A percentile compares a stretch with the other conserved stretches of the same genome.
Evolutionary conservation across 2,329 filamentous ascomycete genomes (phyloP).

Genomic region (Aspergillus versicolor): DNA sequence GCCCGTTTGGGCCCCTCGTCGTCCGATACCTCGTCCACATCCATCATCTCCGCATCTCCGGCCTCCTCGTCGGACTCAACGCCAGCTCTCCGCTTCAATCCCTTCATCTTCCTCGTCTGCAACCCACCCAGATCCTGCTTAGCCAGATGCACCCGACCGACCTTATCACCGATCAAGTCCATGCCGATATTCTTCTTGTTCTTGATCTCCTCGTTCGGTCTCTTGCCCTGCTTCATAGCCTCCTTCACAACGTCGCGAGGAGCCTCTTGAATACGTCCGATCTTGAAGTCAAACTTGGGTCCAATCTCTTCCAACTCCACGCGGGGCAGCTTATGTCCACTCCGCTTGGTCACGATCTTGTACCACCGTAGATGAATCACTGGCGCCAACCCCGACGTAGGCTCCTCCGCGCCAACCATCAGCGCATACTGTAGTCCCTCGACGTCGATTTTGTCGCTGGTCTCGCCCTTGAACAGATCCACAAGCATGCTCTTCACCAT

Average conservation of each 20-base stretch:
- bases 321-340: constrained; percentile 80
- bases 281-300: constrained; percentile 84
- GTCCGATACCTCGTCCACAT: constrained; percentile 41
- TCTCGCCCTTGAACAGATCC: constrained; percentile 87
- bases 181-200: constrained; percentile 97
- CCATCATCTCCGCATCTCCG: constrained; percentile 50
- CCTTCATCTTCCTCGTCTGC: constrained; percentile 99
- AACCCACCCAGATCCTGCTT: constrained; percentile 83
- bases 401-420: constrained; percentile 73
- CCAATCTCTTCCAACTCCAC: constrained; percentile 96
- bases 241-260: constrained; percentile 81
- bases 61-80: constrained; percentile 56
- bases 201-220: constrained; percentile 51
- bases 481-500: constrained; percentile 82
- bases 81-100: constrained; percentile 78
- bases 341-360: constrained; percentile 80
- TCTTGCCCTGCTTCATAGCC: constrained; percentile 82
- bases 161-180: constrained; percentile 91
- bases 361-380: constrained; percentile 72
- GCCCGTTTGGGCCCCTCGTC: constrained; percentile 36
- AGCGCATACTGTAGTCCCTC: constrained; percentile 92
- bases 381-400: constrained; percentile 40
- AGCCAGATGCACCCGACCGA: constrained; percentile 86
- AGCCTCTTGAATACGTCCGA: constrained; percentile 77
- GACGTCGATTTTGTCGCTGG: constrained; percentile 81